Percentiles rank a stretch among this genome's conserved stretches.
Conservation (phyloP, 139 green algal species). For the Pleodorina starrii region DNA sequence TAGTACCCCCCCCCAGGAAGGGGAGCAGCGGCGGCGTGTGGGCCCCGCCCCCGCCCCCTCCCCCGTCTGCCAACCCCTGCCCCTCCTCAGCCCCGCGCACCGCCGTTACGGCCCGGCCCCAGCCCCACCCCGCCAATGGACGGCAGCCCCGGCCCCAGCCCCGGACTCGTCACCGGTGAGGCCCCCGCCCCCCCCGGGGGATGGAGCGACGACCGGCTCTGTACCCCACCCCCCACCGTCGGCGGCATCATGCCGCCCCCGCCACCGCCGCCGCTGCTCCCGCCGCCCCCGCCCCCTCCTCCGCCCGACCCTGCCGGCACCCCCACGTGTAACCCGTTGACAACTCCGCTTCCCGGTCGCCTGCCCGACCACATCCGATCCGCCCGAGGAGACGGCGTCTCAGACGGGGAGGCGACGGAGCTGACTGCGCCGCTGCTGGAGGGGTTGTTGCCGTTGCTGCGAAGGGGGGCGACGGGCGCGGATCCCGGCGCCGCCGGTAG, state of each 20-base stretch:
- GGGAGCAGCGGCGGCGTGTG: too few species aligned
- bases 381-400: too few species aligned
- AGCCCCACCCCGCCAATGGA: neutral
- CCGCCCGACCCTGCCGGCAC: neutral
- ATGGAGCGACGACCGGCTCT: neutral
- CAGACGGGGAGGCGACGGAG: too few species aligned
- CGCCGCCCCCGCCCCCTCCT: neutral
- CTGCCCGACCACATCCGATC: slow-evolving; percentile 28
- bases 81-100: neutral
- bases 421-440: too few species aligned
- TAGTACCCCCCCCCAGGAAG: too few species aligned
- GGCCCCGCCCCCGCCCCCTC: too few species aligned
- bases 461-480: neutral
- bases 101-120: neutral
- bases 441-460: neutral
- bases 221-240: neutral
- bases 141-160: neutral
- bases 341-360: slow-evolving; percentile 1
- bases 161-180: too few species aligned
- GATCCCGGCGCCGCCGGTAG: neutral
- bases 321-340: slow-evolving; percentile 7
- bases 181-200: neutral
- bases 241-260: neutral
- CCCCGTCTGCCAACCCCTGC: neutral
- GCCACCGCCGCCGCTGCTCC: neutral